These are phyloP conservation scores for Chimonanthus salicifolius DNA, from an alignment of 164 flowering plant species.

Conservation along the genomic window DNA sequence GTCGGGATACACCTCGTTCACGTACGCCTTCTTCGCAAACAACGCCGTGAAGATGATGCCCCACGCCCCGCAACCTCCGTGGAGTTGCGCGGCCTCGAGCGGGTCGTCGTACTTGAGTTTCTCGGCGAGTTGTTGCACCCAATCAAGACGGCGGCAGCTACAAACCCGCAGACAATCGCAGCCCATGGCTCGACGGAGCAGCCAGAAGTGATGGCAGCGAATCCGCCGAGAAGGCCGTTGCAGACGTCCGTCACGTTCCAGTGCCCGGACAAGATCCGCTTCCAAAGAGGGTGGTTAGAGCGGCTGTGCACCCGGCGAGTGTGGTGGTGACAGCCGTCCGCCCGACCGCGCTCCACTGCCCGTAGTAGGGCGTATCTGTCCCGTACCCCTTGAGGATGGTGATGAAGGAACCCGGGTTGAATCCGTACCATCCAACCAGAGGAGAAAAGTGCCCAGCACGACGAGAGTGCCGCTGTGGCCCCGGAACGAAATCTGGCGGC, in stretches of 20 bases:
- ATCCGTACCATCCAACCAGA: conserved; percentile 89
- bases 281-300: conserved; percentile 55
- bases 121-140: conserved; percentile 54
- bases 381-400: conserved; percentile 34
- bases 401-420: conserved; percentile 68
- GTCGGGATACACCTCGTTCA: conserved; percentile 45
- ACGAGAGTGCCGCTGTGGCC: conserved; percentile 65
- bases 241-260: conserved; percentile 41
- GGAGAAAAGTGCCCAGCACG: conserved; percentile 61
- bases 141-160: conserved; percentile 22
- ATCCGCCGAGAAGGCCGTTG: too few relatives aligned
- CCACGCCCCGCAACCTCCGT: conserved; percentile 88
- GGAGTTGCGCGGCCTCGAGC: conserved; percentile 70
- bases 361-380: conserved; percentile 30
- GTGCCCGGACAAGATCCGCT: conserved; percentile 51
- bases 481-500: conserved; percentile 38
- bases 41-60: conserved; percentile 72
- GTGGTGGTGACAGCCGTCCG: conserved; percentile 79
- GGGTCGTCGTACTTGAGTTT: conserved; percentile 57
- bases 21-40: conserved; percentile 50
- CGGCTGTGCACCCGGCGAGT: conserved; percentile 65
- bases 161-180: too few relatives aligned
- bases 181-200: too few relatives aligned
- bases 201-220: too few relatives aligned
- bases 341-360: conserved; percentile 69